Conservation (phyloP, 495 filamentous ascomycete species). For the Penicillium robsamsonii region DNA sequence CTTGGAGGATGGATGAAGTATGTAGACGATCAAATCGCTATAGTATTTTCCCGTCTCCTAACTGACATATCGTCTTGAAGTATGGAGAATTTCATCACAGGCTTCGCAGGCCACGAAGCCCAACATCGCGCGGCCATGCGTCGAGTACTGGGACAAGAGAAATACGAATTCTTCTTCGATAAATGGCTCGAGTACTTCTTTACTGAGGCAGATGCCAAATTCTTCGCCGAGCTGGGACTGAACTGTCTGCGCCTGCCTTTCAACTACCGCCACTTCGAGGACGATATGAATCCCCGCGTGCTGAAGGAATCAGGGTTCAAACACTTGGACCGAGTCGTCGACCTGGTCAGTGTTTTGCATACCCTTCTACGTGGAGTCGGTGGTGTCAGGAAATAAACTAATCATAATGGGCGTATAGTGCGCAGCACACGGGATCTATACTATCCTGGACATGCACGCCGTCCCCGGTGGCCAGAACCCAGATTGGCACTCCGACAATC, state of each 20-base stretch:
- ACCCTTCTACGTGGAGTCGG: neutral
- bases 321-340: slow-evolving; percentile 57
- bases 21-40: neutral
- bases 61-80: slow-evolving; percentile 25
- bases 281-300: slow-evolving; percentile 60
- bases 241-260: slow-evolving; percentile 65
- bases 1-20: slow-evolving; percentile 51
- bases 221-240: slow-evolving; percentile 55
- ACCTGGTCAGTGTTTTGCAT: slow-evolving; percentile 30
- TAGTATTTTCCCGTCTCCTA: neutral
- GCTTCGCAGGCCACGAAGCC: slow-evolving; percentile 59
- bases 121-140: slow-evolving; percentile 56
- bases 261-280: slow-evolving; percentile 64
- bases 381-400: neutral
- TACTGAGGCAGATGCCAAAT: slow-evolving; percentile 58
- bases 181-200: slow-evolving; percentile 64
- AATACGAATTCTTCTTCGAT: slow-evolving; percentile 49
- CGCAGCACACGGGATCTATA: slow-evolving; percentile 56
- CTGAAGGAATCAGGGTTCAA: slow-evolving; percentile 58
- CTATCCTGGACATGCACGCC: slow-evolving; percentile 62
- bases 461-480: slow-evolving; percentile 63
- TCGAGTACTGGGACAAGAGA: slow-evolving; percentile 49
- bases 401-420: slow-evolving; percentile 31
- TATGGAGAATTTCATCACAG: slow-evolving; percentile 70
- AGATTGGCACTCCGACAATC: slow-evolving; percentile 63